Evolutionary conservation across 1,284 basidiomycete species (phyloP), one percentile per base, ranked within the genome.

Genomic region (Leccinum pseudoinsigne): DNA sequence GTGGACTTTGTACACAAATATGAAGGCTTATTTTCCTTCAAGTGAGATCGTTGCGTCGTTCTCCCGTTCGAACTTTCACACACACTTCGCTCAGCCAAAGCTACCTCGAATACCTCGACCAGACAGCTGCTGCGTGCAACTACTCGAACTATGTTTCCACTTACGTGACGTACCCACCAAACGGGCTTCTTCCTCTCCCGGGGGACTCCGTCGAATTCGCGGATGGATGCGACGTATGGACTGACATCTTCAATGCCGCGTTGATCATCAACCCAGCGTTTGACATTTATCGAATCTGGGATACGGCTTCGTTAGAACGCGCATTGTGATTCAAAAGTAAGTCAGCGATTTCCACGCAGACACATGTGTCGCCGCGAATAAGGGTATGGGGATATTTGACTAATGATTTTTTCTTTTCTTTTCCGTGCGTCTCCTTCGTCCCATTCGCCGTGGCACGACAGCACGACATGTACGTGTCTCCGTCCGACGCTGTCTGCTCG

Each of bases 271-370:
- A 93, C 71, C 90, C 89, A 0, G 90, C 87, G 3, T 93, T 92
- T 77, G 82, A 93, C 69, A 81, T 90, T 8, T 92, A 92, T 72
- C 81, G 87, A 38, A 87, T 92, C 59, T 89, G 90, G 73, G 88
- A 89, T 71, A 88, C 84, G 23, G 82, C 64, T 55, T 31, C 26
- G 2, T n/a, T 18, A 86, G 87, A 56, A 81, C 86, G 55, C 80
- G 86, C 34, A 84, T 88, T 58, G 83, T 81, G 0, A 82, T 90
- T 62, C 87, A 90, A 73, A 89, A 90, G 87, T 89, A 70, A 74
- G 84, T 76, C 1, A 2, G 14, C 34, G 38, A 21, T 55, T 51
- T 51, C 38, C 8, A 40, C 56, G 21, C 14, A 51, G 23, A 16
- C 50, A 51, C 47, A 47, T 7, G 21, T 11, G 21, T 7, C 7